Evolutionary conservation across 1,284 basidiomycete species (phyloP), one percentile per base, ranked within the genome.

Genomic region (Phlebopus sp.): DNA sequence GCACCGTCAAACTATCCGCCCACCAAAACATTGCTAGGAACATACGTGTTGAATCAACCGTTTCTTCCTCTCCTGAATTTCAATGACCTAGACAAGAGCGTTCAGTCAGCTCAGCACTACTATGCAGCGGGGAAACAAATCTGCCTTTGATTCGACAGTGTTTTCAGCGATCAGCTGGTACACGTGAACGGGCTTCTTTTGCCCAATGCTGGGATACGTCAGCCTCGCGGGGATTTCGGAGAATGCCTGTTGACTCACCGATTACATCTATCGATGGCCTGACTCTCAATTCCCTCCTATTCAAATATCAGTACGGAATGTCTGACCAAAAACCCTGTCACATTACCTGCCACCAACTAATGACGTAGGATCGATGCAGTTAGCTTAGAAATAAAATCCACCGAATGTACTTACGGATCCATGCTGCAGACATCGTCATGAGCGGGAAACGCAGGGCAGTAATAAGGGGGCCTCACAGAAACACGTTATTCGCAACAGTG

Each of bases 401-500:
- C 44, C 37, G 49, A 41, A 21, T 6, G 51, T 42, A 77, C 84
- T 70, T 60, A 88, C 86, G 92, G 92, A 66, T 95, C 92, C 81
- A 91, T 91, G 41, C 86, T 88, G 52, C 30, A 32, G 34, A 15
- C 36, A 42, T 40, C 15, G 41, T 60, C 23, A 50, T 48, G 46
- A 46, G 25, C 5, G 14, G 5, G 29, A 37, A 11, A 13, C 11
- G 17, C 44, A 45, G 13, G 27, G 45, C 2, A 35, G 42, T 32
- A 14, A 19, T 15, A 42, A 27, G 21, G 25, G 48, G 38, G 4
- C 76, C 87, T 74, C 56, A 92, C 82, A 95, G 67, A 60, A 89
- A 92, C 1, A 95, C 89, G 62, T 93, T 90, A 59, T 92, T 93
- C 1, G 92, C 92, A 13, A 90, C 88, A 1, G 92, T 95, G 51